Evolutionary conservation across 2,329 filamentous ascomycete genomes (phyloP), one percentile per base, ranked within the genome.

Genomic region (Orbilia brochopaga): DNA sequence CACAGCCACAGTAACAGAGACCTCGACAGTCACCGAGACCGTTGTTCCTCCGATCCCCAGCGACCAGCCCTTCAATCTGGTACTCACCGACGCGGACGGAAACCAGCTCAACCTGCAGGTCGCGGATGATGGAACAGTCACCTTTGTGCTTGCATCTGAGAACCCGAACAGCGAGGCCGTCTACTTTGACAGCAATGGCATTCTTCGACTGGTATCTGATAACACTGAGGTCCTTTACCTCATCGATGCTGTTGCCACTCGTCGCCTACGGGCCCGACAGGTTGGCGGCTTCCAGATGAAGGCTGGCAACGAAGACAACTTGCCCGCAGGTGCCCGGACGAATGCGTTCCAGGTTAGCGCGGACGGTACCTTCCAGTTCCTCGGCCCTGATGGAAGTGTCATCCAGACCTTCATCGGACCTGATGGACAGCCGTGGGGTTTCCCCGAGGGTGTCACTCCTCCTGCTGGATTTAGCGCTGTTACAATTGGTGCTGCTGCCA

Each of bases 201-300:
- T 53, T 46, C 40, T 61, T 32, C 58, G 52, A 21, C 32, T 61
- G 17, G 58, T 61, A 19, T 52, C 46, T 13, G 48, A 61, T 17
- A 32, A 35, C 1, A 44, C 37, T 7, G 1, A 10, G 4, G 32
- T 61, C 3, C 17, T 61, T 1, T n/a, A 11, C 32, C 52, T 61
- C 15, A 37, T 50, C 10, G 32, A 23, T 8, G n/a, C 13, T 15
- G 44, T 13, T 15, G 30, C 24, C 10, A 11, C 24, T 15, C 32
- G 48, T 11, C 58, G 56, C 10, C 17, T 24, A 19, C 27, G 42
- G 11, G 50, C 30, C 8, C 24, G 56, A 32, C 42, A 60, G 13
- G 32, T 24, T 24, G 23, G 21, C n/a, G 44, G 50, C 13, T 17
- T n/a, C 1, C 21, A 40, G 8, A 52, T 21, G 13, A 52, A 37